Evolutionary conservation across 2,329 filamentous ascomycete species (phyloP).

Genomic region (Cadophora gregata): DNA sequence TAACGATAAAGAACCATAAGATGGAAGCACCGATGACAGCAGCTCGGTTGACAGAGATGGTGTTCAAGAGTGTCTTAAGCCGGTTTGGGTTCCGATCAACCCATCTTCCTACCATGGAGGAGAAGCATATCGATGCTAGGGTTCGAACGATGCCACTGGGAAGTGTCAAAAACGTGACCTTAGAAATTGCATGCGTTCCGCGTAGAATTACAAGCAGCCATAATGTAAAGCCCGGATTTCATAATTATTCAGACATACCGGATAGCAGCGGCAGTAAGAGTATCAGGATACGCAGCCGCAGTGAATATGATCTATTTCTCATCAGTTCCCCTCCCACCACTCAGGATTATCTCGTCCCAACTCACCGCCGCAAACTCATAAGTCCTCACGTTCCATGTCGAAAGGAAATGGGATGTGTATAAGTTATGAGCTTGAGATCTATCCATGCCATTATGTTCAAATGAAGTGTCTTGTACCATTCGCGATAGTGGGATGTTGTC

Average conservation of each 20-base stretch:
- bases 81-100: conserved; percentile 49
- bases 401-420: conserved; percentile 60
- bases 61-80: conserved; percentile 49
- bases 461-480: background rate
- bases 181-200: too few species aligned
- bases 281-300: conserved; percentile 53
- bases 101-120: conserved; percentile 50
- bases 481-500: background rate
- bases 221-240: too few species aligned
- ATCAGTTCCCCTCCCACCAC: conserved; percentile 7
- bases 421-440: conserved; percentile 48
- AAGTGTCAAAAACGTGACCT: conserved; percentile 29
- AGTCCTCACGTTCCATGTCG: conserved; percentile 61
- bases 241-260: conserved; percentile 42
- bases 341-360: background rate
- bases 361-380: conserved; percentile 46
- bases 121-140: conserved; percentile 50
- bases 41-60: conserved; percentile 50
- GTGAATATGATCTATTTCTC: conserved; percentile 55
- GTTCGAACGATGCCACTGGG: conserved; percentile 45
- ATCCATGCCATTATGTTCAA: conserved; percentile 37
- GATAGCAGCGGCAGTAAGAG: conserved; percentile 48
- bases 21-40: conserved; percentile 49
- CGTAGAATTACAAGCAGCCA: too few species aligned
- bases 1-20: conserved; percentile 49